Percentiles rank a stretch among this genome's conserved stretches.
Conservation (phyloP, 805 yeast genomes). For the Blastobotrys peoriensis region DNA sequence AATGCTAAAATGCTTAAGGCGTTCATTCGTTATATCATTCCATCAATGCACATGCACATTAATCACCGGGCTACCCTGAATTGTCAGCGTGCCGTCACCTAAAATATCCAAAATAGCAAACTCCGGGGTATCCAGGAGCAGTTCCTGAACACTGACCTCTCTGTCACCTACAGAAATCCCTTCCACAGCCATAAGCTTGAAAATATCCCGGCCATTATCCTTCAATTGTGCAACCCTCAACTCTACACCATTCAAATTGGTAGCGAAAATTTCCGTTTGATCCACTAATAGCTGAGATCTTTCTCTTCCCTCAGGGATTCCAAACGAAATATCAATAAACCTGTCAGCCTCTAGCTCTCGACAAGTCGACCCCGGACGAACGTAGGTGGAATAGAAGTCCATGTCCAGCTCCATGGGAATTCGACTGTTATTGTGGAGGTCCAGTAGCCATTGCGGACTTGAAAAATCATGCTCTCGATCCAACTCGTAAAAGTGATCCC, state of each 20-base stretch:
- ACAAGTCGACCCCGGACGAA: conserved; percentile 11
- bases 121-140: neutral
- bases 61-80: conserved; percentile 2
- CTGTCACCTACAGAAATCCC: conserved; percentile 1
- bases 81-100: neutral
- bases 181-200: conserved; percentile 6
- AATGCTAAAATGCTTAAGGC: too few species aligned
- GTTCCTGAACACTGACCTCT: conserved; percentile 1
- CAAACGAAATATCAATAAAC: conserved; percentile 4
- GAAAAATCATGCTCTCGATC: conserved; percentile 20
- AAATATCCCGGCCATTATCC: neutral
- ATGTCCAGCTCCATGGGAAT: conserved; percentile 11
- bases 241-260: conserved; percentile 9
- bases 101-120: neutral
- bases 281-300: conserved; percentile 1
- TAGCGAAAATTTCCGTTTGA: conserved; percentile 4
- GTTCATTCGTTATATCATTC: too few species aligned
- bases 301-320: conserved; percentile 5
- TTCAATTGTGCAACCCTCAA: conserved; percentile 3
- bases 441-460: conserved; percentile 16
- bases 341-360: neutral
- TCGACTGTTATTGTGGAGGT: neutral
- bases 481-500: conserved; percentile 27
- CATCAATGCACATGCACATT: conserved; percentile 1
- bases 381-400: conserved; percentile 18